Evolutionary conservation across 306 rosid species (phyloP).

Genomic region (Pyrus betulifolia): DNA sequence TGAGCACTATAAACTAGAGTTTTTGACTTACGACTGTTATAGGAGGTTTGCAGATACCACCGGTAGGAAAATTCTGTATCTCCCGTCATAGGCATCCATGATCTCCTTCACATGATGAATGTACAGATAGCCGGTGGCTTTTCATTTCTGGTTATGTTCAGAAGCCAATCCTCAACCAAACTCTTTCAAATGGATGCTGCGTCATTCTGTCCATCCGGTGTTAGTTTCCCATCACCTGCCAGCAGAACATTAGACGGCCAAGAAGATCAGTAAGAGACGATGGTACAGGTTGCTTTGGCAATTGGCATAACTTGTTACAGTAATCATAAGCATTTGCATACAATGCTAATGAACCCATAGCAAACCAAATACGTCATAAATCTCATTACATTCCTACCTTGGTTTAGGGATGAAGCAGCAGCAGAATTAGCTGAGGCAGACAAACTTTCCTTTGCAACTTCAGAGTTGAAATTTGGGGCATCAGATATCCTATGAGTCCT

Average conservation of each 20-base stretch:
- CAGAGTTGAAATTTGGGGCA: conserved; percentile 21
- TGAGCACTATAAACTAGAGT: conserved; percentile 28
- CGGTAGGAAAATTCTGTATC: conserved; percentile 43
- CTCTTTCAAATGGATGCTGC: conserved; percentile 26
- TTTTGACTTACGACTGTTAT: conserved; percentile 27
- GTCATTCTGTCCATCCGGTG: conserved; percentile 31
- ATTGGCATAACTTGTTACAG: neutral
- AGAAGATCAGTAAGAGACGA: neutral
- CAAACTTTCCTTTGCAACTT: conserved; percentile 13
- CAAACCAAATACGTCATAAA: neutral
- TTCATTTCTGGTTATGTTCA: conserved; percentile 23
- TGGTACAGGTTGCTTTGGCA: neutral
- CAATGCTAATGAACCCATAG: neutral
- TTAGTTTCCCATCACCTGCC: conserved; percentile 36
- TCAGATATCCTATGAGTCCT: conserved; percentile 15
- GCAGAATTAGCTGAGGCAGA: conserved; percentile 32
- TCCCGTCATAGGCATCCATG: conserved; percentile 38
- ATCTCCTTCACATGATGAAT: conserved; percentile 40
- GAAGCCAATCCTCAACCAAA: conserved; percentile 12
- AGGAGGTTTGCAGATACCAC: conserved; percentile 30
- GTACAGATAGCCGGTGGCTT: conserved; percentile 49
- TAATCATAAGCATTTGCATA: neutral
- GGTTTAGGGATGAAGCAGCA: conserved; percentile 30
- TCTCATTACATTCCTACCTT: conserved; percentile 38
- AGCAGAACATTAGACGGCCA: conserved; percentile 13